Base-by-base conservation (phyloP, 2,329 filamentous ascomycete species). In the Malbranchea cinnamomea region DNA sequence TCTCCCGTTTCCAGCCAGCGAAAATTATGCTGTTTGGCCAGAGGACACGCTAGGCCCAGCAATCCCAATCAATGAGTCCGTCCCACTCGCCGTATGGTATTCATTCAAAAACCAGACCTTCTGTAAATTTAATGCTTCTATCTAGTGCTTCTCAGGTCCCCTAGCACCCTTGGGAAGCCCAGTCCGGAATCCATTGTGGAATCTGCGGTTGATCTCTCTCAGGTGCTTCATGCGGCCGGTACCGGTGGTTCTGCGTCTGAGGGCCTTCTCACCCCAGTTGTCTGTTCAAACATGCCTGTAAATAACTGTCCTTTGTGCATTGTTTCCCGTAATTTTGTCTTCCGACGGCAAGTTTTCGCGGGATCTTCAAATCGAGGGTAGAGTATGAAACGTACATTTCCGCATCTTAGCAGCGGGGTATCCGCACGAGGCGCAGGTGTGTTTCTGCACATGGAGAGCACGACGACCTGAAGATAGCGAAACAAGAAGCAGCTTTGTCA, bases 251-350 rank as follows among this genome's bases (percentile, higher is more conserved):
- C 94, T 95, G 79, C 89, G 91, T 65, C 89, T 74, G 83, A 95
- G 95, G 54, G 85, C 87, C 81, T 98, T 98, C 76, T 95, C 87
- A 64, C 81, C 75, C 89, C 89, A 98, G 81, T 98, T 94, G 78
- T 78, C 87, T 95, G 59, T 59, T 39, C 28, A 33, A 32, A 40
- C 40, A 33, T 32, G 37, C 44, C 42, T 52, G 48, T 47, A 42
- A 42, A 40, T 14, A 37, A 31, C 35, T 13, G 37, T 9, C 15
- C 11, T 7, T 7, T 12, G 23, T 25, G 17, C 9, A 24, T 15
- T 16, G 5, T 17, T 10, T 15, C 22, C 11, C 12, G n/a, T n/a
- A 9, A 24, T 15, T 10, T 14, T 12, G 14, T 13, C 7, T 12
- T n/a, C 9, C 17, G 7, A n/a, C 9, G 8, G 23, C 20, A 22